These are phyloP conservation scores for Aspergillus amoenus DNA, from an alignment of 2,329 filamentous ascomycete genomes.

Conservation along the genomic window DNA sequence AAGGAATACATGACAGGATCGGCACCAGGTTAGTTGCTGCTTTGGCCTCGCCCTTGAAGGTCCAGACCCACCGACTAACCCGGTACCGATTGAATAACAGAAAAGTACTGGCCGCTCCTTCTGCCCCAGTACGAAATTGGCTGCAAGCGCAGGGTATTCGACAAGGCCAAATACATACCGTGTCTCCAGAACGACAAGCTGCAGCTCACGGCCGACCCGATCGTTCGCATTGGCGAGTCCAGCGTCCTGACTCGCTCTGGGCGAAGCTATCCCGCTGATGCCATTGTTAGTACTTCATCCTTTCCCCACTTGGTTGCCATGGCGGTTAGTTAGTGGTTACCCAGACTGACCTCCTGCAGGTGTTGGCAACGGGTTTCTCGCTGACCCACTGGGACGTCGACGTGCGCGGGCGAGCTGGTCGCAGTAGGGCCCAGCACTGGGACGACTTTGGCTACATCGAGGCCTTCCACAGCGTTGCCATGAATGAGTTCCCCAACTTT, in stretches of 20 bases:
- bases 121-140: conserved; percentile 21
- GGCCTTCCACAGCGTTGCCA: conserved; percentile 22
- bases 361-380: conserved; percentile 22
- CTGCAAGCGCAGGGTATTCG: conserved; percentile 20
- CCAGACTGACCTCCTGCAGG: conserved; percentile 3
- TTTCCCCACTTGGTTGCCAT: background rate
- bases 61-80: no score
- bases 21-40: conserved; percentile 2
- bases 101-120: conserved; percentile 21
- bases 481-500: conserved; percentile 25
- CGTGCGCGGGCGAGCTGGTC: conserved; percentile 11
- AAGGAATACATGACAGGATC: conserved; percentile 7
- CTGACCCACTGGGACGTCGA: conserved; percentile 11
- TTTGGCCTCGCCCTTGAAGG: no score
- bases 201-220: conserved; percentile 11
- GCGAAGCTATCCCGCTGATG: background rate
- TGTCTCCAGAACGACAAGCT: conserved; percentile 8
- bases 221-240: background rate
- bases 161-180: conserved; percentile 9
- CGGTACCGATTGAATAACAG: background rate
- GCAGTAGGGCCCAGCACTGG: conserved; percentile 19
- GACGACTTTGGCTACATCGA: conserved; percentile 17
- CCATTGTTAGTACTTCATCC: conserved; percentile 8
- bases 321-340: background rate
- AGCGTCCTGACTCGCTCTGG: conserved; percentile 5